Evolutionary conservation across 352 stramenopile genomes (phyloP).

Genomic region (Saprolegnia parasitica): DNA sequence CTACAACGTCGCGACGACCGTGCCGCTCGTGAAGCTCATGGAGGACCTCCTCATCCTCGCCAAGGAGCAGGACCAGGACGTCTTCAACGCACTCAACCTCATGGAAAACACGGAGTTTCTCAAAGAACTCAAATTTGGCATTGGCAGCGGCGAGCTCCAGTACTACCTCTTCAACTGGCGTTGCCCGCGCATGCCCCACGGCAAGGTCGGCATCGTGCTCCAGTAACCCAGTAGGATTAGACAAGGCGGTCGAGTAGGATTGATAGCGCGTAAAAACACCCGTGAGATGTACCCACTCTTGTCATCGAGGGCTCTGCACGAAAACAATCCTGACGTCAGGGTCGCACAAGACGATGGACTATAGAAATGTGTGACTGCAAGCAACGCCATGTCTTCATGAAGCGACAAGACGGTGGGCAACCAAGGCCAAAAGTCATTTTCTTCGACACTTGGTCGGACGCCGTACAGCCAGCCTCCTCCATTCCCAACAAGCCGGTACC

Average conservation of each 20-base stretch:
- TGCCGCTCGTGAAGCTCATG: slow-evolving; percentile 56
- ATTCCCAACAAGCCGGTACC: too few species aligned
- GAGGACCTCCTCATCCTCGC: slow-evolving; percentile 63
- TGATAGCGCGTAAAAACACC: not conserved
- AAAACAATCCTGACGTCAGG: too few species aligned
- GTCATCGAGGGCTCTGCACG: not conserved
- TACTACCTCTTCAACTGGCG: slow-evolving; percentile 82
- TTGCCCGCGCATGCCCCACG: slow-evolving; percentile 49
- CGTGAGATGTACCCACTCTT: not conserved
- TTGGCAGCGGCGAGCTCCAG: slow-evolving; percentile 55
- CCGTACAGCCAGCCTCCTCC: too few species aligned
- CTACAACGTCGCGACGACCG: slow-evolving; percentile 93
- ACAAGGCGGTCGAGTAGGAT: not conserved
- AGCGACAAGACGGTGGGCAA: too few species aligned
- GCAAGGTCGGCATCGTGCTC: slow-evolving; percentile 55
- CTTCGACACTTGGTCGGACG: too few species aligned
- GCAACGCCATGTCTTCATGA: too few species aligned
- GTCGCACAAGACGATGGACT: too few species aligned
- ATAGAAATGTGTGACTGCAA: too few species aligned
- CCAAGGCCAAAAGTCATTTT: too few species aligned
- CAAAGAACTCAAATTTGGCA: slow-evolving; percentile 53
- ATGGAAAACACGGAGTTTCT: slow-evolving; percentile 70
- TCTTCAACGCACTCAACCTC: slow-evolving; percentile 65
- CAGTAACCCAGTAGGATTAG: slow-evolving; percentile 35
- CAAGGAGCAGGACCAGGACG: slow-evolving; percentile 55